Evolutionary conservation across 345 rosid species (phyloP), one percentile per base, ranked within the genome.

Genomic region (Conringia planisiliqua): DNA sequence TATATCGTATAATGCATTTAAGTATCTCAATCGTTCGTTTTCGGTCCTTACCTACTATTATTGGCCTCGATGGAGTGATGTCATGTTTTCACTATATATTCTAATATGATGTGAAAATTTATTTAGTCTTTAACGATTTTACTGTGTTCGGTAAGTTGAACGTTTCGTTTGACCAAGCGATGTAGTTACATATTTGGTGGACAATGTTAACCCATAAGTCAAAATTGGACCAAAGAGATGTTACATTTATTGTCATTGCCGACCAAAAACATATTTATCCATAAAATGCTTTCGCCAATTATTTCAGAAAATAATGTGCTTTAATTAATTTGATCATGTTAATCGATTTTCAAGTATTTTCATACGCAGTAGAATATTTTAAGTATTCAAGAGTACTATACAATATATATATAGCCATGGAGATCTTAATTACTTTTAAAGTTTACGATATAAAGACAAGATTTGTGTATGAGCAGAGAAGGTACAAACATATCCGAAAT

Each of bases 161-260:
- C 29, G 67, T 47, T 24, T 17, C 27, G 48, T 70, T 59, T 22
- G 46, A 58, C 57, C 65, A 3, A 70, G 14, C n/a, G 8, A 46
- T 24, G 64, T 65, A 16, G 57, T 22, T 66, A 32, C 35, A 22
- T 33, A 46, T 59, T 36, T 47, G 59, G 35, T 36, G 14, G 44
- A 47, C 27, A 47, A 71, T 60, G 68, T 71, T 48, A 35, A 24
- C 50, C 60, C 60, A 36, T 47, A n/a, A 59, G 48, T 47, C 48
- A 71, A 24, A 26, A 10, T 10, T 11, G 48, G 50, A 59, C 22
- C 35, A 47, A 47, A 30, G 38, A 60, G 75, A n/a, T 22, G 27
- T 32, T 55, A 40, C 40, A 26, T 55, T 17, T 55, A 12, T 55
- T 44, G 8, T 24, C 4, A 22, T 7, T 43, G 73, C 32, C 30